These are phyloP conservation scores for Brassica napus DNA, from an alignment of 345 rosid genomes.

Conservation along the genomic window Da-Ae NC_063446.1:25513501-25514000, in stretches of 20 bases:
- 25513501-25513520: neutral
- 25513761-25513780: conserved; percentile 49
- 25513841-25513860: conserved; percentile 72
- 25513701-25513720: neutral
- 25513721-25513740: neutral
- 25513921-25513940: conserved; percentile 28
- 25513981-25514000: conserved; percentile 39
- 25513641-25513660: too few species aligned
- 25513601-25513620: too few species aligned
- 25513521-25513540: too few species aligned
- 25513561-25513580: too few species aligned
- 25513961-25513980: conserved; percentile 37
- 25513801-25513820: conserved; percentile 61
- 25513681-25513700: neutral
- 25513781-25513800: conserved; percentile 74
- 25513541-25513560: too few species aligned
- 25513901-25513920: conserved; percentile 25
- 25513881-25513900: conserved; percentile 32
- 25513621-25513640: too few species aligned
- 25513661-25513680: neutral
- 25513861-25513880: conserved; percentile 60
- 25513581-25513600: too few species aligned
- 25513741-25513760: neutral
- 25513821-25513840: conserved; percentile 71
- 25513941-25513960: conserved; percentile 29